Evolutionary conservation across 441 rosid genomes (phyloP), one percentile per base, ranked within the genome.

Genomic region (Gossypium schwendimanii): DNA sequence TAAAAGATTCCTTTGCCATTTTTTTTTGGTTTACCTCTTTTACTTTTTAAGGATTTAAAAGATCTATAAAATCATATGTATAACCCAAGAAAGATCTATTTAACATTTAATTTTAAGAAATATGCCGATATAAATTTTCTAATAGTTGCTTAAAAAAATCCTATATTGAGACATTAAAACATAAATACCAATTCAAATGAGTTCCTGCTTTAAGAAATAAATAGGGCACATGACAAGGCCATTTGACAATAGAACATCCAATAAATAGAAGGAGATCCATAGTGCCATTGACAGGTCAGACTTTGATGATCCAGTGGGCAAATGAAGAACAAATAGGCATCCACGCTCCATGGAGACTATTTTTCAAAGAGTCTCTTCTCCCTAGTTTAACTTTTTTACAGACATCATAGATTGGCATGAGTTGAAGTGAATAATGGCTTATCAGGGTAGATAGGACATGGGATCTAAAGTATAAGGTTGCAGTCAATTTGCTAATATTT

Each of bases 301-400:
- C 57, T 17, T 31, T 31, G 39, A 7, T 15, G 49, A 69, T 52
- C 15, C 17, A 52, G 58, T 3, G 14, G n/a, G 18, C 6, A 24
- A 67, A 33, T 15, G 28, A 50, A 52, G 17, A 31, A 69, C 28
- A 69, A 52, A 11, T 18, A 9, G 12, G 45, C 45, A 39, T 39
- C 12, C n/a, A 7, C 21, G n/a, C 45, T 58, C 49, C 28, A 52
- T 52, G 1, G 6, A 69, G 28, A 69, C 62, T 18, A 66, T 33
- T 52, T 39, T 33, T 31, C 50, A 33, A n/a, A n/a, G 11, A 9
- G 31, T 53, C 62, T 53, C 50, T 53, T 31, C 61, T 69, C 62
- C 28, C 72, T 33, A 53, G 18, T 69, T 52, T 53, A 18, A 47
- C 60, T 67, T 49, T 67, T 57, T 49, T n/a, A 50, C n/a, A 50